phyloP scores from a whole-genome alignment of 495 filamentous ascomycete species.

The Aspergillus taichungensis region DNA sequence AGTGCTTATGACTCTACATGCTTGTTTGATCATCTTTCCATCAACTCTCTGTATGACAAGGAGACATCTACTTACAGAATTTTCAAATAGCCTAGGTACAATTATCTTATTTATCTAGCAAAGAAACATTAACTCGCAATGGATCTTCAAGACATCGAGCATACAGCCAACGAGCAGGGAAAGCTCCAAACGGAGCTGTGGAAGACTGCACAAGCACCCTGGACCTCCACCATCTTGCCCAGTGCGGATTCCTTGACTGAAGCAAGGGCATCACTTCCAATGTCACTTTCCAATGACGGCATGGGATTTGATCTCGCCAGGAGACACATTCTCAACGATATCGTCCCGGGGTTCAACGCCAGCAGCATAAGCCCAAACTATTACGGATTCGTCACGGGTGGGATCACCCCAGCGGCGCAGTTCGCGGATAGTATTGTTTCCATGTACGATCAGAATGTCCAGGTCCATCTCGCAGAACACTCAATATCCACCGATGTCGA shows the following conservation, averaged over 20 bases:
- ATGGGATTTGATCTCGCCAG: constrained; percentile 35
- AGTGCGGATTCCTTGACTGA: constrained; percentile 19
- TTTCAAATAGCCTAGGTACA: no score
- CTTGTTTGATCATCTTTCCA: no score
- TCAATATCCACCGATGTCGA: constrained; percentile 69
- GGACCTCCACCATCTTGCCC: constrained; percentile 28
- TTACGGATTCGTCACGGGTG: constrained; percentile 86
- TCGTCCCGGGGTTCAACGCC: constrained; percentile 59
- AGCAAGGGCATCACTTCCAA: constrained; percentile 32
- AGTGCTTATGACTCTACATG: no score
- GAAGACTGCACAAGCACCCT: constrained; percentile 24
- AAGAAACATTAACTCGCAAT: background rate
- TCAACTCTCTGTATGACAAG: no score
- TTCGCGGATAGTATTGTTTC: constrained; percentile 78
- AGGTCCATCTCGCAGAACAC: constrained; percentile 71
- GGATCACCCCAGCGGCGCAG: constrained; percentile 67
- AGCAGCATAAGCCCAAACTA: constrained; percentile 58
- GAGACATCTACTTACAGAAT: no score
- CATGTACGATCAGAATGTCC: constrained; percentile 73
- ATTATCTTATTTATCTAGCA: no score
- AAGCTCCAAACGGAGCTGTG: constrained; percentile 25
- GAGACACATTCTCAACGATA: constrained; percentile 45
- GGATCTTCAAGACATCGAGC: constrained; percentile 4
- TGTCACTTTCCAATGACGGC: constrained; percentile 31
- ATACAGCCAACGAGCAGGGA: constrained; percentile 13